These are phyloP conservation scores for Linum tenue DNA, from an alignment of 345 rosid species.

Conservation along the genomic window DNA sequence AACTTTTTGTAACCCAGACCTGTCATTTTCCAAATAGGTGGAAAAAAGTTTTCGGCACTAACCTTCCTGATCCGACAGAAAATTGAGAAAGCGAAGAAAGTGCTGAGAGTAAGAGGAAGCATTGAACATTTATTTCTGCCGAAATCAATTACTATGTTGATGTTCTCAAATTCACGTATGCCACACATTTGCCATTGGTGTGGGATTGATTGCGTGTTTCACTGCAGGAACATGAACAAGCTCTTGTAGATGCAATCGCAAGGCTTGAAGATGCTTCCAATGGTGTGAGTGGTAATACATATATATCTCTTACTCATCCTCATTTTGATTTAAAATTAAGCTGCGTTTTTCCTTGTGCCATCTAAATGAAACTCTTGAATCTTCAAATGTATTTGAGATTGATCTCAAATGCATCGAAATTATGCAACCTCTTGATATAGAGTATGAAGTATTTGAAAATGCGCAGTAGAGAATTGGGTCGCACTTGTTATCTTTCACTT, in stretches of 20 bases:
- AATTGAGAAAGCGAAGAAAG: slow-evolving; percentile 72
- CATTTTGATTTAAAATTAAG: no score
- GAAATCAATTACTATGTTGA: no score
- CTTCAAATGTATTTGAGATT: no score
- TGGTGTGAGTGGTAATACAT: slow-evolving; percentile 48
- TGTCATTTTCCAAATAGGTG: slow-evolving; percentile 37
- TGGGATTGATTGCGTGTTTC: slow-evolving; percentile 3
- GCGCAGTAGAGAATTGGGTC: no score
- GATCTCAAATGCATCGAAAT: not conserved
- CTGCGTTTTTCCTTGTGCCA: no score
- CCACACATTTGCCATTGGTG: not conserved
- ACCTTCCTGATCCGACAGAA: slow-evolving; percentile 68
- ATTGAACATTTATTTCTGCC: slow-evolving; percentile 5
- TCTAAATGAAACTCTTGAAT: no score
- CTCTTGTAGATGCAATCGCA: slow-evolving; percentile 61
- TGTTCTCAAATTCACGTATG: not conserved
- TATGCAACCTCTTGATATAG: not conserved
- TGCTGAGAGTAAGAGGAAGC: slow-evolving; percentile 47
- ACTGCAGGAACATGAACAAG: slow-evolving; percentile 71
- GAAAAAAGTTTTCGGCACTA: slow-evolving; percentile 61
- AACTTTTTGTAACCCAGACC: not conserved
- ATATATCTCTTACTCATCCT: no score
- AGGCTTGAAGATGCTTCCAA: slow-evolving; percentile 67
- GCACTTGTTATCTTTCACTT: no score
- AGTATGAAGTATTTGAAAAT: no score